These are phyloP conservation scores for Oehlia diaphana DNA, from an alignment of 192 early-diverging fungal genomes.

Conservation along the genomic window DNA sequence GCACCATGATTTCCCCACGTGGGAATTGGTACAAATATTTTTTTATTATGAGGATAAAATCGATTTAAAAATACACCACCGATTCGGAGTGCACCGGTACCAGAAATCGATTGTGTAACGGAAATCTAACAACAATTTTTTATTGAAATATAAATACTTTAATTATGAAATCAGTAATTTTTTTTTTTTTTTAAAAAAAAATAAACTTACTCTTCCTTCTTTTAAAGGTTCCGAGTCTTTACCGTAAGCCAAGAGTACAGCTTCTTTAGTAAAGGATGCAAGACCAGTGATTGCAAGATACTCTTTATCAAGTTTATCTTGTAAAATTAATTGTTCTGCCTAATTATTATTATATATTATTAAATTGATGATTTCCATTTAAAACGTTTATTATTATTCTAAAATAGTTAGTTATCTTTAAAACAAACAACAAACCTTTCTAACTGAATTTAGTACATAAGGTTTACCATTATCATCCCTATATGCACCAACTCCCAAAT, in stretches of 20 bases:
- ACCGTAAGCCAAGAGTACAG: constrained; percentile 86
- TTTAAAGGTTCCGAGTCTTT: constrained; percentile 65
- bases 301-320: constrained; percentile 85
- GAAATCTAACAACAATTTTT: constrained; percentile 53
- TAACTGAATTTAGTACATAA: constrained; percentile 85
- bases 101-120: constrained; percentile 94
- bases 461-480: constrained; percentile 92
- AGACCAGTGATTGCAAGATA: constrained; percentile 95
- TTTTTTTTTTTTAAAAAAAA: too few species aligned
- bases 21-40: constrained; percentile 89
- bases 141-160: too few species aligned
- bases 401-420: too few species aligned
- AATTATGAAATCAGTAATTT: too few species aligned
- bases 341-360: constrained; percentile 36
- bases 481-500: constrained; percentile 98
- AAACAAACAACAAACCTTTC: constrained; percentile 58
- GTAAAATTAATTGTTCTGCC: constrained; percentile 79
- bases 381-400: not conserved
- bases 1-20: constrained; percentile 98
- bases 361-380: not conserved
- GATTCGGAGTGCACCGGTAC: constrained; percentile 94
- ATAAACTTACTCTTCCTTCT: constrained; percentile 57
- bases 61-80: constrained; percentile 84
- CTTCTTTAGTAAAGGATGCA: constrained; percentile 77
- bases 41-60: constrained; percentile 81